Percentiles rank a stretch among this genome's conserved stretches.
Conservation (phyloP, 805 yeast species). For the Diddensiella santjacobensis region DNA sequence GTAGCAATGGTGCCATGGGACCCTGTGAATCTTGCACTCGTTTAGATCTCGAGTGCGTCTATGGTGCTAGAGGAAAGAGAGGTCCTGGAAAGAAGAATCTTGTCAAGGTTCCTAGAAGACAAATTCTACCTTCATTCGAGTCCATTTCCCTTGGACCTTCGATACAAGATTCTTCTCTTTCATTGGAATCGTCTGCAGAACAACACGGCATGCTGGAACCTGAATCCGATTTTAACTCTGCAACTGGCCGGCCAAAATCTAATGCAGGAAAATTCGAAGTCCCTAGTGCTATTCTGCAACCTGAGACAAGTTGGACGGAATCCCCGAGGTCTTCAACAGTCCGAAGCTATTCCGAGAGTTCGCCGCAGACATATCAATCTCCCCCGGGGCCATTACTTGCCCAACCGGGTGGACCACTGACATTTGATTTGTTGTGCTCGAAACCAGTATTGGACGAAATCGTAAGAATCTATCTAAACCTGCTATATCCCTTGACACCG, state of each 20-base stretch:
- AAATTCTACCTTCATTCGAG: neutral
- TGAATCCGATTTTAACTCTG: neutral
- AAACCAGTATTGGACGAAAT: slow-evolving; percentile 5
- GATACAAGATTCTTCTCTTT: neutral
- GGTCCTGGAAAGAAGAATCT: slow-evolving; percentile 4
- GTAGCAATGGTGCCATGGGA: neutral
- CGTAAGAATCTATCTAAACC: slow-evolving; percentile 9
- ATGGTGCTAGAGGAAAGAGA: slow-evolving; percentile 1
- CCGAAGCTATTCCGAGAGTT: neutral
- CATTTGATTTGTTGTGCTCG: slow-evolving; percentile 10
- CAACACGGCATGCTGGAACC: neutral
- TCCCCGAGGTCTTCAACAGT: neutral
- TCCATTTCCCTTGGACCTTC: neutral
- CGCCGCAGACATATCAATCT: neutral
- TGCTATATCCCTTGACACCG: slow-evolving; percentile 16
- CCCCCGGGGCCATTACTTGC: neutral
- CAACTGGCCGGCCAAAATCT: neutral
- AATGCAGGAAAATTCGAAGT: neutral
- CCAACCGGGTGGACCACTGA: neutral
- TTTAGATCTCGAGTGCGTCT: neutral
- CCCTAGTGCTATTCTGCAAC: neutral
- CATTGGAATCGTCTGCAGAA: neutral
- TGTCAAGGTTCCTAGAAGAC: neutral
- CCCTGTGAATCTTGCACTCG: slow-evolving; percentile 1
- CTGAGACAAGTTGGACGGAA: neutral